Evolutionary conservation across 305 asterid species (phyloP).

Genomic region (Solanum chacoense): DNA sequence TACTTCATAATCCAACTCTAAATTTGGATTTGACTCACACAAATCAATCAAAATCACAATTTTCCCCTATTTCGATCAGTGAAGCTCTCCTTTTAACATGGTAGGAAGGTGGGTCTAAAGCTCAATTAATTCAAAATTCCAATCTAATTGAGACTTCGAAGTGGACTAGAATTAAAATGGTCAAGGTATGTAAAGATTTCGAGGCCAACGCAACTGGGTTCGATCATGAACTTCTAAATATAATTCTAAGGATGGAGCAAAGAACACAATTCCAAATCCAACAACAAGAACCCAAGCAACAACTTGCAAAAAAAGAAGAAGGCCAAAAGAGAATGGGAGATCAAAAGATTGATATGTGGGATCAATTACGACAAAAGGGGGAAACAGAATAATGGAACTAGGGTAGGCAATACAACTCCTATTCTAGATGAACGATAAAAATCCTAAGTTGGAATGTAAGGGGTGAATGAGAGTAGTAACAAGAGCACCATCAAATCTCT

Average conservation of each 20-base stretch:
- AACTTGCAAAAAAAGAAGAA: background rate
- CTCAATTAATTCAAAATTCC: background rate
- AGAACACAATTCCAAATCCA: background rate
- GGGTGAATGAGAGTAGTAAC: background rate
- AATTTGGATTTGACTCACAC: background rate
- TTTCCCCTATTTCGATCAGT: background rate
- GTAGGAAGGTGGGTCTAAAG: background rate
- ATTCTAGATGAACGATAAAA: background rate
- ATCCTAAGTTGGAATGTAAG: background rate
- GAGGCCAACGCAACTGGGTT: background rate
- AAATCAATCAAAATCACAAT: background rate
- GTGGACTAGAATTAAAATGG: background rate
- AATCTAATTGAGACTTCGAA: background rate
- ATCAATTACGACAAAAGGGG: background rate
- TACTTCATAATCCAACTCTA: background rate
- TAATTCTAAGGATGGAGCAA: background rate
- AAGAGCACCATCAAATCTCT: background rate
- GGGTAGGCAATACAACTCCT: background rate
- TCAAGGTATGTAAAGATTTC: background rate
- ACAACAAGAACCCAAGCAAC: background rate
- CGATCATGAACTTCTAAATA: background rate
- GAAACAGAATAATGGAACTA: background rate
- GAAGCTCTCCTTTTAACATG: background rate
- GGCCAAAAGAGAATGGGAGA: background rate
- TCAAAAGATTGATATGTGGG: background rate